Percentiles rank a stretch among this genome's conserved stretches.
Evolutionary conservation across 2,329 filamentous ascomycete genomes (phyloP).

Genomic region (Trichoderma lentiforme): DNA sequence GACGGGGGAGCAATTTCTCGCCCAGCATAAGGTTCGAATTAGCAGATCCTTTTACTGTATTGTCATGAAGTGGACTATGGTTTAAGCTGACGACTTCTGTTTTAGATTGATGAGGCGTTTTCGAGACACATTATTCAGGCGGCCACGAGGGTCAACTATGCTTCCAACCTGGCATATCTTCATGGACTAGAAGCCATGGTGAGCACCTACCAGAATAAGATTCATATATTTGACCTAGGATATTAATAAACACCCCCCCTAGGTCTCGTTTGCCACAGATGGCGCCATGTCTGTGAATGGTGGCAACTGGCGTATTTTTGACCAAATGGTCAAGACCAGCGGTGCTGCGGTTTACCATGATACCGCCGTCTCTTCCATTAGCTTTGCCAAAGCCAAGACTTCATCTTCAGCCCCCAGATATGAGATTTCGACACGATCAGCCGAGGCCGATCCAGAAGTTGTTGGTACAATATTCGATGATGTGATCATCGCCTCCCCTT

Average conservation of each 20-base stretch:
- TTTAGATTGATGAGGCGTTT: slow-evolving; percentile 62
- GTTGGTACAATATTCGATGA: slow-evolving; percentile 65
- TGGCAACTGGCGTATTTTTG: slow-evolving; percentile 94
- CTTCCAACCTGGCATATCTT: slow-evolving; percentile 79
- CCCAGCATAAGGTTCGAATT: slow-evolving; percentile 53
- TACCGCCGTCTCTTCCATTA: slow-evolving; percentile 62
- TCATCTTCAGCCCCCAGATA: slow-evolving; percentile 45
- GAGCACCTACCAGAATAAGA: slow-evolving; percentile 3
- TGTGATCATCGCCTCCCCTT: slow-evolving; percentile 78
- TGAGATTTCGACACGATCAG: slow-evolving; percentile 32
- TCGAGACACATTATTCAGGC: slow-evolving; percentile 82
- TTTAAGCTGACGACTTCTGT: neutral
- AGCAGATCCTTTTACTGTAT: neutral
- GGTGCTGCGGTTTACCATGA: slow-evolving; percentile 61
- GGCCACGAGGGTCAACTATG: slow-evolving; percentile 90
- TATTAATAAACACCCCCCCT: neutral
- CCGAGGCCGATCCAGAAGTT: slow-evolving; percentile 29
- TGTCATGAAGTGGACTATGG: neutral
- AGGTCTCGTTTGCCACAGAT: slow-evolving; percentile 82
- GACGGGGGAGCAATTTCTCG: slow-evolving; percentile 72
- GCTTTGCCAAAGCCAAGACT: slow-evolving; percentile 42
- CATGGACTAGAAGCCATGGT: slow-evolving; percentile 87
- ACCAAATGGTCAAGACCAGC: slow-evolving; percentile 69
- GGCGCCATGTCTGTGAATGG: slow-evolving; percentile 75
- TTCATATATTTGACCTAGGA: neutral